Evolutionary conservation across 2,329 filamentous ascomycete genomes (phyloP).

Genomic region (Sporothrix pallida): DNA sequence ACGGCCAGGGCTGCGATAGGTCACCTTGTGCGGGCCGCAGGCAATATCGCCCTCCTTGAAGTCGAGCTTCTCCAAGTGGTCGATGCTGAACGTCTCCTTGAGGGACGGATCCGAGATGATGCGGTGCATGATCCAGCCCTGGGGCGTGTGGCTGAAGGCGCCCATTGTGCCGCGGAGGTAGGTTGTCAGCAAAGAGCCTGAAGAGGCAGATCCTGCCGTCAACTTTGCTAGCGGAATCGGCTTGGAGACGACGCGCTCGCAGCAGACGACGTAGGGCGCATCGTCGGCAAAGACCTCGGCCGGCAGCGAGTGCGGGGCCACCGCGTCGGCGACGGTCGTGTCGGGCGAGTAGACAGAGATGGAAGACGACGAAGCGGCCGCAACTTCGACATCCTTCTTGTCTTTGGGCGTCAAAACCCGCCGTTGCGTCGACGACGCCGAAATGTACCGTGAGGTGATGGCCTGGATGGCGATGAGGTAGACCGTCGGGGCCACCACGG

Average conservation of each 20-base stretch:
- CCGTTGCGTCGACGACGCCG: not conserved
- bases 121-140: slow-evolving; percentile 43
- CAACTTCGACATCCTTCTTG: not conserved
- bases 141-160: slow-evolving; percentile 46
- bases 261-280: slow-evolving; percentile 31
- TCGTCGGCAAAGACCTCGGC: slow-evolving; percentile 20
- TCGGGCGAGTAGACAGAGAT: not conserved
- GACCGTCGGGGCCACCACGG: slow-evolving; percentile 30
- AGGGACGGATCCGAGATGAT: slow-evolving; percentile 38
- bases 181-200: slow-evolving; percentile 39
- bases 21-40: slow-evolving; percentile 45
- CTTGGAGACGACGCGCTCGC: slow-evolving; percentile 35
- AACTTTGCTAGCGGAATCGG: slow-evolving; percentile 15
- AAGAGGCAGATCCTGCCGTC: not conserved
- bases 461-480: slow-evolving; percentile 31
- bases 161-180: slow-evolving; percentile 44
- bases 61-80: slow-evolving; percentile 38
- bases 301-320: slow-evolving; percentile 33
- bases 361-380: not conserved
- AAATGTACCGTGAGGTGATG: slow-evolving; percentile 28
- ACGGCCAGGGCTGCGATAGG: slow-evolving; percentile 40
- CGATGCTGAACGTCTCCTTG: slow-evolving; percentile 40
- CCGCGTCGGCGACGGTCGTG: not conserved
- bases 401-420: slow-evolving; percentile 12
- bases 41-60: slow-evolving; percentile 43